Evolutionary conservation across 768 basidiomycete genomes (phyloP).

Genomic region (Pisolithus marmoratus): DNA sequence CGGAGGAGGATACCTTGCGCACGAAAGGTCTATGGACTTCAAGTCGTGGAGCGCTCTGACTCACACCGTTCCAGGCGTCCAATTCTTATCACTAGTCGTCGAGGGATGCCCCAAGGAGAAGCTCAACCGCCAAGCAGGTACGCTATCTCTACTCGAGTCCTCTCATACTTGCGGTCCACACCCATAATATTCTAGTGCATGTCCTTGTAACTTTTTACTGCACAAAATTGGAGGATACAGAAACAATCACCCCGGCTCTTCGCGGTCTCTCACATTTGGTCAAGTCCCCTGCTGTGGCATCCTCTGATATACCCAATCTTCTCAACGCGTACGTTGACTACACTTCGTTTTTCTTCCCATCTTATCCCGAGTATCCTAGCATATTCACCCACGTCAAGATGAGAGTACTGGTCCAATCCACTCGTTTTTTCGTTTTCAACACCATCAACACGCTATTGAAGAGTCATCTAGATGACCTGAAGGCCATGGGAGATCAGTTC

Average conservation of each 20-base stretch:
- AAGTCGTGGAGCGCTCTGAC: not conserved
- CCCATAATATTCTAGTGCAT: slow-evolving; percentile 49
- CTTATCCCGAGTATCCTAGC: slow-evolving; percentile 33
- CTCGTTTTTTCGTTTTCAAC: slow-evolving; percentile 73
- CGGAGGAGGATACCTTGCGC: slow-evolving; percentile 73
- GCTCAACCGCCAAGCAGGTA: slow-evolving; percentile 81
- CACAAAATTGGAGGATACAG: slow-evolving; percentile 80
- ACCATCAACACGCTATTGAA: slow-evolving; percentile 64
- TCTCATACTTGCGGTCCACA: not conserved
- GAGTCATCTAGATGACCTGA: slow-evolving; percentile 46
- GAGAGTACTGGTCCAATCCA: slow-evolving; percentile 75
- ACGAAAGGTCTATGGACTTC: slow-evolving; percentile 58
- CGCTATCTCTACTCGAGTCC: slow-evolving; percentile 13
- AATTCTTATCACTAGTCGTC: slow-evolving; percentile 72
- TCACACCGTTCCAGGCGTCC: slow-evolving; percentile 56
- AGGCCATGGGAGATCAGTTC: slow-evolving; percentile 67
- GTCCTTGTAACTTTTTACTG: slow-evolving; percentile 81
- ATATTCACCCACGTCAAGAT: slow-evolving; percentile 75
- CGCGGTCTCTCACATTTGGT: slow-evolving; percentile 68
- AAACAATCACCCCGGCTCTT: slow-evolving; percentile 78
- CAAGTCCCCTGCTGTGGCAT: slow-evolving; percentile 54
- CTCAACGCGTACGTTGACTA: slow-evolving; percentile 48
- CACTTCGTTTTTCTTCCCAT: not conserved
- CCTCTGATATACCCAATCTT: slow-evolving; percentile 58
- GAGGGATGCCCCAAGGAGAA: slow-evolving; percentile 50